Evolutionary conservation across 805 yeast genomes (phyloP).

Genomic region (Schwanniomyces polymorphus): DNA sequence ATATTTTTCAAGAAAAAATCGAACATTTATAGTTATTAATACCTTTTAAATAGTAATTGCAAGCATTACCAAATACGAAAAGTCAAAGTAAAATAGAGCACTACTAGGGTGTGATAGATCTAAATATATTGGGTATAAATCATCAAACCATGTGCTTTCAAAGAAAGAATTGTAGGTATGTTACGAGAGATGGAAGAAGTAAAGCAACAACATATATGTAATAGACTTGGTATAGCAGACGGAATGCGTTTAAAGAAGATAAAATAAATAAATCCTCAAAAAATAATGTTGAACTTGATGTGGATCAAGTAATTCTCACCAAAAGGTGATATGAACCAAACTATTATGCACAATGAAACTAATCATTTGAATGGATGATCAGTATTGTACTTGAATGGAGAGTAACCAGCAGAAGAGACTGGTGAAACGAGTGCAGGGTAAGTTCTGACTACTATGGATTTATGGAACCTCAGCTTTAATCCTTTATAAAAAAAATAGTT

Average conservation of each 20-base stretch:
- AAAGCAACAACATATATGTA: background rate
- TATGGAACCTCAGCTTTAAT: conserved; percentile 11
- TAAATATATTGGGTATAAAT: conserved; percentile 1
- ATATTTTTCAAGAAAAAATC: too few relatives aligned
- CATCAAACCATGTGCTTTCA: background rate
- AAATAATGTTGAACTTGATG: background rate
- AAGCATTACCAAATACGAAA: background rate
- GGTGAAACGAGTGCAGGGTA: conserved; percentile 13
- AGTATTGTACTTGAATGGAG: background rate
- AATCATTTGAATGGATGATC: background rate
- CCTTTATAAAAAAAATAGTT: conserved; percentile 11
- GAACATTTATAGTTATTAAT: too few relatives aligned
- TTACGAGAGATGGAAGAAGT: background rate
- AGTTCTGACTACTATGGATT: conserved; percentile 5
- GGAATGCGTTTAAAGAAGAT: background rate
- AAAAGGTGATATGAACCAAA: background rate
- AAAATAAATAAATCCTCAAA: background rate
- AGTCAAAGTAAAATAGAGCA: background rate
- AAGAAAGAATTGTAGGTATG: background rate
- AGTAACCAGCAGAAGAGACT: background rate
- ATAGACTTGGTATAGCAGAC: background rate
- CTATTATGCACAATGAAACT: background rate
- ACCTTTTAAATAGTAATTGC: background rate
- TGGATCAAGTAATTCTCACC: background rate
- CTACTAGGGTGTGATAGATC: conserved; percentile 11